A percentile compares a stretch with the other conserved stretches of the same genome.
Evolutionary conservation across 164 flowering plant species (phyloP).

Genomic region (Magnolia officinalis): DNA sequence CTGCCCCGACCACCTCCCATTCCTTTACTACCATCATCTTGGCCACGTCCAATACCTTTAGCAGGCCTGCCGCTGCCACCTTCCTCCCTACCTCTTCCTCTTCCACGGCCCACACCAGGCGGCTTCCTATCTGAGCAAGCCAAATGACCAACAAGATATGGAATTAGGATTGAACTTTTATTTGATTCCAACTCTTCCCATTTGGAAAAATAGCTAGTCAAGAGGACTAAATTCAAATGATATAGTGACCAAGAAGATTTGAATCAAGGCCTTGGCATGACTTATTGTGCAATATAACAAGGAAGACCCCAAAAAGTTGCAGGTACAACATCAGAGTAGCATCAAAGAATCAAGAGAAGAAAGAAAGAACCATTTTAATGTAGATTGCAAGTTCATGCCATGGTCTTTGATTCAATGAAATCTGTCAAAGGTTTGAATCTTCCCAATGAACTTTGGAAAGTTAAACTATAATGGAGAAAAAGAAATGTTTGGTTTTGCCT

Average conservation of each 20-base stretch:
- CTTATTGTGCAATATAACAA: neutral
- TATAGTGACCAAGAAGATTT: neutral
- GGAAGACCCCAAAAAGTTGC: neutral
- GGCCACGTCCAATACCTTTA: constrained; percentile 51
- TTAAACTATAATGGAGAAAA: neutral
- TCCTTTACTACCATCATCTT: constrained; percentile 51
- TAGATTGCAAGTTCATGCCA: neutral
- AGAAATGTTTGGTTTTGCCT: neutral
- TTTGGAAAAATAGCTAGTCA: no score
- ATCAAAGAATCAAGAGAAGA: neutral
- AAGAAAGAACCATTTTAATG: neutral
- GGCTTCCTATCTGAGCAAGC: constrained; percentile 62
- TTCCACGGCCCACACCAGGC: constrained; percentile 76
- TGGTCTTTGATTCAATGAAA: neutral
- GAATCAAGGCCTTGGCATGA: neutral
- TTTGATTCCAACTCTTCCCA: neutral
- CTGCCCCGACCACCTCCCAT: constrained; percentile 46
- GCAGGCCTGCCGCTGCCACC: constrained; percentile 37
- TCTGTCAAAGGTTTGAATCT: neutral
- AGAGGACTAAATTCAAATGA: neutral
- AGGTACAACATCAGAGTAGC: neutral
- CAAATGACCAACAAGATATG: neutral
- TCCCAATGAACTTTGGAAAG: neutral
- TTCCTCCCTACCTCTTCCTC: constrained; percentile 77
- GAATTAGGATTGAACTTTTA: neutral